These are phyloP conservation scores for Herpomyces periplanetae DNA, from an alignment of 2,329 filamentous ascomycete genomes.

Conservation along the genomic window DNA sequence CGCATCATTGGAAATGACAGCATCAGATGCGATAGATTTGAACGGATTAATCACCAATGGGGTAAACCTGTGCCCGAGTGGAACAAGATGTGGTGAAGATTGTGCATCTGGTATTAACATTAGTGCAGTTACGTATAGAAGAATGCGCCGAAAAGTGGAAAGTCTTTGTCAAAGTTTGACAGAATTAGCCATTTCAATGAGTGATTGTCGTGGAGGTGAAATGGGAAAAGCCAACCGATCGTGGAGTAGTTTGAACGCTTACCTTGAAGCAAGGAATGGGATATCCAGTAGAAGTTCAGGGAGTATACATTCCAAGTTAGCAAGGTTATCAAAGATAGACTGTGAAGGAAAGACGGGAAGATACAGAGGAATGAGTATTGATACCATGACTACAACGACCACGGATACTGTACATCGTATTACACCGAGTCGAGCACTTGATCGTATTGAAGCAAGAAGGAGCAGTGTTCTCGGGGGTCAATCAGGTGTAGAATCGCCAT, in stretches of 20 bases:
- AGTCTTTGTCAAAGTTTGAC: conserved; percentile 70
- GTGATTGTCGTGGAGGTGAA: conserved; percentile 5
- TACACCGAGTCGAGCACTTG: conserved; percentile 7
- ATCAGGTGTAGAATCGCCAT: too few species aligned
- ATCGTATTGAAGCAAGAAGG: conserved; percentile 11
- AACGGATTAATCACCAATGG: conserved; percentile 34
- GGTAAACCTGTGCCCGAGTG: conserved; percentile 23
- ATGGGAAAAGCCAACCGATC: conserved; percentile 3
- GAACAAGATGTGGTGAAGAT: conserved; percentile 19
- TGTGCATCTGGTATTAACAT: conserved; percentile 20
- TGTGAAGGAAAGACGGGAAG: conserved; percentile 1
- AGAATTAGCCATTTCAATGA: conserved; percentile 50
- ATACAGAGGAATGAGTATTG: conserved; percentile 2
- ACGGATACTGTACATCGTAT: too few species aligned
- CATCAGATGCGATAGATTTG: conserved; percentile 38
- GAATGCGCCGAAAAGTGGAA: conserved; percentile 58
- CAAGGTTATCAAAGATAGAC: conserved; percentile 1
- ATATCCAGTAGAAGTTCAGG: conserved; percentile 1
- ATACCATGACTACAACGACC: too few species aligned
- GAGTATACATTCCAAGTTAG: conserved; percentile 1
- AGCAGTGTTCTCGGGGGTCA: conserved; percentile 7
- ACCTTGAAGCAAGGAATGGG: conserved; percentile 1
- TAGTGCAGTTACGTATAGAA: conserved; percentile 26
- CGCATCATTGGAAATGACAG: conserved; percentile 35
- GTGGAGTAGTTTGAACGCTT: not conserved